Evolutionary conservation across 2,329 filamentous ascomycete species (phyloP), one percentile per base, ranked within the genome.

Genomic region (Diaporthe batatas): DNA sequence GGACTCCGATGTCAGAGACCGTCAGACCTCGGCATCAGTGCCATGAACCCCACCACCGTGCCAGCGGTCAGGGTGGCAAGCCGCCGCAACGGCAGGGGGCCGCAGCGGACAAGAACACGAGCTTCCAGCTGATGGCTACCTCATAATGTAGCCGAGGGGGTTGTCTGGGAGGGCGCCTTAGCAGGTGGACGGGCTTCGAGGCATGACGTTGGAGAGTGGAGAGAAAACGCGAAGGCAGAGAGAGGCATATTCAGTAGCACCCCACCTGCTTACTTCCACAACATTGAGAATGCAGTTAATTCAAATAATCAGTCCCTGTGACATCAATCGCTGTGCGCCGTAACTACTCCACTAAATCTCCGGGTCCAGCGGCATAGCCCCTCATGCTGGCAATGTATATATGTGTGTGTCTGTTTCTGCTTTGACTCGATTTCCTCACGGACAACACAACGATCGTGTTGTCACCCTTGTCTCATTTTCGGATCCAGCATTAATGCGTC

Each of bases 271-370:
- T 67, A 23, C 18, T 25, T 53, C 8, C 47, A 67, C 12, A 67
- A 67, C n/a, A 51, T 39, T 53, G 62, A 36, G 62, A 67, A 53
- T 53, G 62, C 32, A 39, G 39, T 51, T 36, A 53, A 67, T 67
- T 53, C n/a, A 67, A 67, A 21, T n/a, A 53, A 39, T 25, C 47
- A 53, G 32, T 67, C 16, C 62, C 47, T 39, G 39, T 67, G 32
- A 36, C 32, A 34, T 39, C 25, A 67, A 67, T 53, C 62, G 62
- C 62, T 67, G 44, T 67, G 62, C 62, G 62, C 62, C 62, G 47
- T 67, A 21, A 53, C 62, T 3, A 67, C 39, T 53, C 44, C 47
- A 67, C 47, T 4, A 53, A 36, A 14, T 12, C 47, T 29, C 25
- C 21, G 39, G 42, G 42, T 29, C n/a, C 23, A 42, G 39, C 39